Evolutionary conservation across 2,329 filamentous ascomycete species (phyloP), one percentile per base, ranked within the genome.

Genomic region (Talaromyces sp.): DNA sequence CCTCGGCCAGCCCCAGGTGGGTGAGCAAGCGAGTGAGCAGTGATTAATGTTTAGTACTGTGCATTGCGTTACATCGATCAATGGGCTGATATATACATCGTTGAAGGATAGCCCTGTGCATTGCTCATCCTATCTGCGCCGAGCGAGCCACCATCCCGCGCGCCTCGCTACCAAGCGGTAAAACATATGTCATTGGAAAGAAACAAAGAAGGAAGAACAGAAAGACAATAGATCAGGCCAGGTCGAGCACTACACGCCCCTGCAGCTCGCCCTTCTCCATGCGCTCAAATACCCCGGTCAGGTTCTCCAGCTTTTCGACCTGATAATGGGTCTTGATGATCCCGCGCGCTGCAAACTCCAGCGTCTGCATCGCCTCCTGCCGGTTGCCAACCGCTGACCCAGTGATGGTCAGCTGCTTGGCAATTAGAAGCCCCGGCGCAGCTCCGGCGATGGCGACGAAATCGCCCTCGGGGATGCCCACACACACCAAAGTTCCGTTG

Each of bases 381-480:
- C 80, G 74, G 57, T 79, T 83, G 0, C 82, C 82, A 14, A 84
- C 81, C 0, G 79, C 76, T 10, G 77, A 80, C 5, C 80, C 81
- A 4, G 79, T 76, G 60, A 84, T 80, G n/a, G 70, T 77, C 55
- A 74, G 67, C 63, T 81, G 75, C 61, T 73, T 72, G 5, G 60
- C 64, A 32, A 84, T 71, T 56, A 84, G 67, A 0, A 61, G 32
- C 0, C 68, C 70, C 11, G 82, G 81, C 53, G 71, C 74, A 0
- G 80, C 77, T 2, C 71, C 77, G 1, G 73, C 76, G 61, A 84
- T 81, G 1, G 80, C 73, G 54, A 74, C 66, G 4, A 71, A 67
- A 1, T 75, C 73, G 29, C 80, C 76, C 62, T 82, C 79, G 5
- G 82, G 81, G 27, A 84, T 71, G 6, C 82, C 82, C 7, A 83